Evolutionary conservation across 108 stramenopile genomes (phyloP).

Genomic region (Discostella stelligeroides): DNA sequence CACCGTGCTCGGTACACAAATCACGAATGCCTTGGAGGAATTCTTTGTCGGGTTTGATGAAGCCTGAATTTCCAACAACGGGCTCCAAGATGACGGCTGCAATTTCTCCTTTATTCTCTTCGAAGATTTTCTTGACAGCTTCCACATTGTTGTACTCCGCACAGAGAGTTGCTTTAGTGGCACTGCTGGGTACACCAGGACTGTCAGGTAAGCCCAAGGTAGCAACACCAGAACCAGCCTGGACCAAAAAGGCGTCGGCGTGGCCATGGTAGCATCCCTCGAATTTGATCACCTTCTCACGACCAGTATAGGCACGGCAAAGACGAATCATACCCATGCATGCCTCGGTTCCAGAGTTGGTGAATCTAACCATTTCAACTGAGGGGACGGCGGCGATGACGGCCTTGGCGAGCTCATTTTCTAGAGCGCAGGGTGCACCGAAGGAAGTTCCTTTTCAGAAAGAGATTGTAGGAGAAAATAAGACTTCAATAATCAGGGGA

Average conservation of each 20-base stretch:
- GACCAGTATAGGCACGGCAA: constrained; percentile 92
- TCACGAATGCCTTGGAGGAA: constrained; percentile 94
- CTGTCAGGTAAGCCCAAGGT: constrained; percentile 97
- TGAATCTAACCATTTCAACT: constrained; percentile 99
- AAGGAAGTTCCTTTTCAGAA: constrained; percentile 82
- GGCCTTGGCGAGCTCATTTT: constrained; percentile 96
- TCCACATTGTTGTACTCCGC: constrained; percentile 98
- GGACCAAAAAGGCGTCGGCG: constrained; percentile 97
- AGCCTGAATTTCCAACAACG: constrained; percentile 98
- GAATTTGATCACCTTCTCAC: constrained; percentile 98
- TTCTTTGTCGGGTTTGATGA: constrained; percentile 96
- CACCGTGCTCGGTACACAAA: constrained; percentile 85
- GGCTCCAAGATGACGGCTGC: constrained; percentile 97
- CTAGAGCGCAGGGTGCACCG: constrained; percentile 94
- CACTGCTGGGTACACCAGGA: constrained; percentile 92
- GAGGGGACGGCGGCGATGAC: constrained; percentile 97
- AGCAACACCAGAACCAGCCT: constrained; percentile 98
- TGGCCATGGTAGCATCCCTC: constrained; percentile 99
- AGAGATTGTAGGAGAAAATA: no score
- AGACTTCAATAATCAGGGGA: no score
- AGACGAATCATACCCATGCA: constrained; percentile 99
- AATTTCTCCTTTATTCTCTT: constrained; percentile 90
- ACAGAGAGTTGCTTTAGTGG: constrained; percentile 93
- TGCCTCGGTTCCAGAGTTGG: constrained; percentile 98
- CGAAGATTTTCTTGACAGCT: constrained; percentile 86